Evolutionary conservation across 2,329 filamentous ascomycete species (phyloP).

Genomic region (Ceratocystis destructans): DNA sequence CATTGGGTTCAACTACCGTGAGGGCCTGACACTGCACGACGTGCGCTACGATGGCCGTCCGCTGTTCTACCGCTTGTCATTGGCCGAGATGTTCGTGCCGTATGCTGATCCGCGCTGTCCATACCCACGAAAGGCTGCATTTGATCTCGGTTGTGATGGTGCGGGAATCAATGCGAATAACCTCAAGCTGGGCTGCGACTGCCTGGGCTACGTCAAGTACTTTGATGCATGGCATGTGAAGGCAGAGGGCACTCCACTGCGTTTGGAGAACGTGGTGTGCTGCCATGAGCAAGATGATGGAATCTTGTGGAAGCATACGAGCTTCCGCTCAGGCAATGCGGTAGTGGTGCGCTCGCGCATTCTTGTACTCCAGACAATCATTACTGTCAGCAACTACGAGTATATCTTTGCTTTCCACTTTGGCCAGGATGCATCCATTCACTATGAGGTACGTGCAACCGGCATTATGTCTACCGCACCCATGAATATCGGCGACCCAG

Average conservation of each 20-base stretch:
- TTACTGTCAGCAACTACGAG: slow-evolving; percentile 54
- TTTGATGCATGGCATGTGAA: slow-evolving; percentile 28
- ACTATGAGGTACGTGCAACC: slow-evolving; percentile 28
- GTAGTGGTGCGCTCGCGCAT: slow-evolving; percentile 45
- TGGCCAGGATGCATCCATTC: slow-evolving; percentile 36
- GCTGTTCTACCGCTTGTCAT: slow-evolving; percentile 52
- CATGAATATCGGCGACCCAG: slow-evolving; percentile 39
- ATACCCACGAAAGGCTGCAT: slow-evolving; percentile 54
- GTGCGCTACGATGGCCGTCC: slow-evolving; percentile 51
- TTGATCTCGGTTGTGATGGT: slow-evolving; percentile 56
- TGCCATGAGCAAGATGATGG: slow-evolving; percentile 35
- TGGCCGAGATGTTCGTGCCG: slow-evolving; percentile 58
- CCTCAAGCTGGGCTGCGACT: slow-evolving; percentile 52
- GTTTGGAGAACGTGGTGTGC: slow-evolving; percentile 27
- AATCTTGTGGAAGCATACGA: slow-evolving; percentile 51
- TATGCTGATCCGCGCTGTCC: slow-evolving; percentile 52
- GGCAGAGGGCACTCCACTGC: slow-evolving; percentile 24
- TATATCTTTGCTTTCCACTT: slow-evolving; percentile 36
- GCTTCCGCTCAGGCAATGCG: slow-evolving; percentile 45
- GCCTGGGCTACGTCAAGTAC: slow-evolving; percentile 47
- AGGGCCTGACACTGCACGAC: slow-evolving; percentile 56
- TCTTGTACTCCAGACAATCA: slow-evolving; percentile 50
- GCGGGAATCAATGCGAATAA: slow-evolving; percentile 53
- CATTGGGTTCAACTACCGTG: slow-evolving; percentile 54
- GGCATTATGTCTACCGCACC: slow-evolving; percentile 36